Evolutionary conservation across 1,139 yeast genomes (phyloP), one percentile per base, ranked within the genome.

Genomic region (Candida freyschussii): DNA sequence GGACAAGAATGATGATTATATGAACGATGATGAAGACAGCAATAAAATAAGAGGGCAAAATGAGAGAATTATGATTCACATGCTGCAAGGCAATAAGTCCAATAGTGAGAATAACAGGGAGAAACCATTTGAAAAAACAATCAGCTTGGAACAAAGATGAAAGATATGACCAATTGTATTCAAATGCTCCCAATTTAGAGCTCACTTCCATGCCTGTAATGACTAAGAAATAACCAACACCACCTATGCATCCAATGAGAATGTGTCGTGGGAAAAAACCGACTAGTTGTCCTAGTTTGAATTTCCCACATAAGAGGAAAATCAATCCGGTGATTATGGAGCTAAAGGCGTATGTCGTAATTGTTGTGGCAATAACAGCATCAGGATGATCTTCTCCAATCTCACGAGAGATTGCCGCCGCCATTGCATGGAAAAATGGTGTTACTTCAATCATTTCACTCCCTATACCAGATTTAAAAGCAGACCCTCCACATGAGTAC

Each of bases 391-490:
- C 64, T 8, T 65, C 72, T 2, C 78, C 77, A 54, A 83, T 63
- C 17, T 75, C 72, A 5, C 59, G 57, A 52, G 78, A 63, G 28
- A 91, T 78, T 5, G 81, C 67, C 16, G 74, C 64, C 1, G 97
- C 96, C 95, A 91, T 89, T 4, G 94, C 73, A 53, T 91, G 98
- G 65, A 91, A 91, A 56, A 91, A 91, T 1, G 98, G 98, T 1
- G 96, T 94, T 14, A 91, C 89, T 58, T 91, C 98, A 46, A 91
- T 91, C 98, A 91, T 91, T 61, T 91, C 98, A 4, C 96, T 84
- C 0, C 98, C 98, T 31, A 89, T 79, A 8, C 95, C 96, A 7
- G 91, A 73, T 42, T 75, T 77, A 60, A 91, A 91, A 5, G 86
- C 82, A 10, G 95, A 84, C 2, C 94, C 95, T 13, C 98, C 98